phyloP scores from a whole-genome alignment of 2,329 filamentous ascomycete species.

The Aspergillus sergii region DNA sequence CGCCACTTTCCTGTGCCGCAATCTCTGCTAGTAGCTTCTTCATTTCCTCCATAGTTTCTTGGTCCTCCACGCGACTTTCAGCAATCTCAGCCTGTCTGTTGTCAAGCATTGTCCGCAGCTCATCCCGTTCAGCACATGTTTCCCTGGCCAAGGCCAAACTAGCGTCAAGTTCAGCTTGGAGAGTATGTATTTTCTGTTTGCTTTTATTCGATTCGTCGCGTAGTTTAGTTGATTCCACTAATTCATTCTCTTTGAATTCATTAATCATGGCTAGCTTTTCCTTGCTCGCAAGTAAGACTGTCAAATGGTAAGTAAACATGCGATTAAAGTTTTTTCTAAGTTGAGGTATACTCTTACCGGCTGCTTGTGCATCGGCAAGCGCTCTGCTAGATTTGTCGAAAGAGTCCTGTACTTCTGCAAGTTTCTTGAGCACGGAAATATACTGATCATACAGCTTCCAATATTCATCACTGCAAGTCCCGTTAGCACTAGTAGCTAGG shows the following conservation, averaged over 20 bases:
- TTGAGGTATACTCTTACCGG: slow-evolving; percentile 32
- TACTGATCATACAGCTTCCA: slow-evolving; percentile 46
- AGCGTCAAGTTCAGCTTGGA: slow-evolving; percentile 43
- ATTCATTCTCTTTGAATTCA: slow-evolving; percentile 39
- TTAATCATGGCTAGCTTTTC: slow-evolving; percentile 43
- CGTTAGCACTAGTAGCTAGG: slow-evolving; percentile 17
- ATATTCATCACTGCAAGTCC: slow-evolving; percentile 38
- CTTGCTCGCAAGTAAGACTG: slow-evolving; percentile 39
- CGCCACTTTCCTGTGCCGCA: slow-evolving; percentile 36
- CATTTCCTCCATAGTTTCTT: slow-evolving; percentile 45
- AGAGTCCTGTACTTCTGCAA: slow-evolving; percentile 41
- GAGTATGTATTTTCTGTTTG: slow-evolving; percentile 37
- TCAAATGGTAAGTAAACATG: slow-evolving; percentile 22
- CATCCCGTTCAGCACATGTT: slow-evolving; percentile 42
- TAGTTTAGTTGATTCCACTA: slow-evolving; percentile 36
- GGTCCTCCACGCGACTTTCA: slow-evolving; percentile 43
- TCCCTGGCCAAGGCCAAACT: slow-evolving; percentile 42
- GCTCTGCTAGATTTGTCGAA: slow-evolving; percentile 39
- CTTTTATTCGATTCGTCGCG: slow-evolving; percentile 39
- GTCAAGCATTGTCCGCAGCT: slow-evolving; percentile 42
- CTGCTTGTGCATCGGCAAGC: slow-evolving; percentile 39
- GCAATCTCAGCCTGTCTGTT: slow-evolving; percentile 42
- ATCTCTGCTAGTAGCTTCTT: slow-evolving; percentile 44
- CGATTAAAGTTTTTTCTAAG: neutral
- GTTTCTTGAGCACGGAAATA: slow-evolving; percentile 37